These are phyloP conservation scores for maize (Zea mays) DNA, from an alignment of 176 grass and related monocot genomes.

Conservation along the genomic window DNA sequence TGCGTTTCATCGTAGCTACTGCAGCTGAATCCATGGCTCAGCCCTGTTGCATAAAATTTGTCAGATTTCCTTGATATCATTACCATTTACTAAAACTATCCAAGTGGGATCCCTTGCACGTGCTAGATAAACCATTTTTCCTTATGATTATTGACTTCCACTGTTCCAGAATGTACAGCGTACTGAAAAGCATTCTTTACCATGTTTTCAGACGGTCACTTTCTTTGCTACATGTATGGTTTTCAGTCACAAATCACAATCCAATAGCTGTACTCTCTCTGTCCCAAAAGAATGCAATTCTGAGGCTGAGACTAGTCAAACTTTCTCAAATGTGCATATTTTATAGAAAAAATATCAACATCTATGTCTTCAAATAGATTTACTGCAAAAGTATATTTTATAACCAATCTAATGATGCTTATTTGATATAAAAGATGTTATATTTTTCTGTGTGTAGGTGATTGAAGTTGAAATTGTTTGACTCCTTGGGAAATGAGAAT, in stretches of 20 bases:
- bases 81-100: neutral
- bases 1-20: neutral
- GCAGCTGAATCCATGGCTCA: neutral
- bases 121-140: neutral
- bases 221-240: neutral
- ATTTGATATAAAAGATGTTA: too few species aligned
- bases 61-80: neutral
- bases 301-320: too few species aligned
- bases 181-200: neutral
- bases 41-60: neutral
- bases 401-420: too few species aligned
- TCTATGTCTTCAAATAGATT: too few species aligned
- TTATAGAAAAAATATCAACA: too few species aligned
- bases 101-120: slow-evolving; percentile 1
- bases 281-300: too few species aligned
- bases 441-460: too few species aligned
- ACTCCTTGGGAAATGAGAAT: too few species aligned
- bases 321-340: too few species aligned
- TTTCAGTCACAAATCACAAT: neutral
- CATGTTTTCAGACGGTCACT: slow-evolving; percentile 8
- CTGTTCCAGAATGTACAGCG: neutral
- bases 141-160: neutral
- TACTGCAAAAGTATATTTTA: too few species aligned
- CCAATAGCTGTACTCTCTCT: neutral
- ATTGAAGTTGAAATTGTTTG: too few species aligned